Evolutionary conservation across 2,329 filamentous ascomycete genomes (phyloP).

Genomic region (Aspergillus spinulosporus): DNA sequence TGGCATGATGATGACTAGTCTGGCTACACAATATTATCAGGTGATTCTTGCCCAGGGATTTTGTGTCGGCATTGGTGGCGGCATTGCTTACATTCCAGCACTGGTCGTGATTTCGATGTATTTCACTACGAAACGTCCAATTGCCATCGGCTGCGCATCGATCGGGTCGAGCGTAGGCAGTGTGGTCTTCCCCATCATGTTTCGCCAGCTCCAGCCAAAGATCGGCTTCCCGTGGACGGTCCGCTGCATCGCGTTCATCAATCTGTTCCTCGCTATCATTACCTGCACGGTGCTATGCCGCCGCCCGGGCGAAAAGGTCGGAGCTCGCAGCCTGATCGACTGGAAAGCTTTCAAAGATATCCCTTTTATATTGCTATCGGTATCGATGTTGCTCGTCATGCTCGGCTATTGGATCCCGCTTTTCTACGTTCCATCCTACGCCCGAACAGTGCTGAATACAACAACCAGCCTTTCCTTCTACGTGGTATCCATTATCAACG

Average conservation of each 20-base stretch:
- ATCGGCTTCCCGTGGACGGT: slow-evolving; percentile 63
- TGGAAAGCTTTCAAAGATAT: slow-evolving; percentile 40
- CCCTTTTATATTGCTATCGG: slow-evolving; percentile 45
- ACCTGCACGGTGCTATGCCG: slow-evolving; percentile 42
- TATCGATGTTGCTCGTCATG: slow-evolving; percentile 50
- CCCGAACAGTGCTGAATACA: slow-evolving; percentile 49
- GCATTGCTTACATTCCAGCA: slow-evolving; percentile 35
- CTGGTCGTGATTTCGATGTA: slow-evolving; percentile 33
- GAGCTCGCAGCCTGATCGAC: slow-evolving; percentile 44
- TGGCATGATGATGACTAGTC: slow-evolving; percentile 38
- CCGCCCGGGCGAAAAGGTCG: slow-evolving; percentile 38
- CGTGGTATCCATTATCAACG: slow-evolving; percentile 55
- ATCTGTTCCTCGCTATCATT: slow-evolving; percentile 40
- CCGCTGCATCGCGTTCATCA: slow-evolving; percentile 58
- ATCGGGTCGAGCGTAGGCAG: slow-evolving; percentile 61
- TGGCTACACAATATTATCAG: slow-evolving; percentile 35
- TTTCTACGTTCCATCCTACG: slow-evolving; percentile 47
- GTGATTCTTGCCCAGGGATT: slow-evolving; percentile 48
- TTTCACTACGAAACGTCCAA: slow-evolving; percentile 49
- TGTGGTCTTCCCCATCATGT: slow-evolving; percentile 59
- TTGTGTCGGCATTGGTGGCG: slow-evolving; percentile 34
- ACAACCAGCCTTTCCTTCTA: slow-evolving; percentile 49
- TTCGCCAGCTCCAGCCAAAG: slow-evolving; percentile 54
- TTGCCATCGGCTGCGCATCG: slow-evolving; percentile 59
- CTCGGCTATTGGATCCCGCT: slow-evolving; percentile 51